Conservation (phyloP, 208 protist species). For the Trypanosomatidae sp. region DNA sequence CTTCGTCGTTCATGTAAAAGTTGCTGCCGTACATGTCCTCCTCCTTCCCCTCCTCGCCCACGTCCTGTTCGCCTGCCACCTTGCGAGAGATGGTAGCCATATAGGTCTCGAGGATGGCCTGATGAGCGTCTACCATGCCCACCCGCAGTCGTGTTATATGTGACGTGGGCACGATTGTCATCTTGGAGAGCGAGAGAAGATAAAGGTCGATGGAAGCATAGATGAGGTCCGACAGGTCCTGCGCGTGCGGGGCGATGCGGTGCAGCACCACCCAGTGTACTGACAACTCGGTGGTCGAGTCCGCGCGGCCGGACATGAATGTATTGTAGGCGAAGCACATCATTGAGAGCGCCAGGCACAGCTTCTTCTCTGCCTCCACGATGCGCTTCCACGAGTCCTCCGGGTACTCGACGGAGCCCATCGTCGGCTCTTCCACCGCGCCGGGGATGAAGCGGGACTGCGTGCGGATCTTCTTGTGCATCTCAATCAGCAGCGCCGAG, state of each 20-base stretch:
- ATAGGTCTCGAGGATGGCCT: constrained; percentile 80
- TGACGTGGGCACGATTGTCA: constrained; percentile 68
- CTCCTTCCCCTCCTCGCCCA: constrained; percentile 32
- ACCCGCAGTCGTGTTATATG: constrained; percentile 80
- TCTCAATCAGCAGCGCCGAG: constrained; percentile 69
- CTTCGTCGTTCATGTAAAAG: constrained; percentile 17
- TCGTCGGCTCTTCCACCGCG: constrained; percentile 80
- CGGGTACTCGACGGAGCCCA: constrained; percentile 79
- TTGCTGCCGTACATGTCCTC: constrained; percentile 7
- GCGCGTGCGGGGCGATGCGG: constrained; percentile 78
- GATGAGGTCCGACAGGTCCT: constrained; percentile 83
- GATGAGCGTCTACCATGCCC: constrained; percentile 77
- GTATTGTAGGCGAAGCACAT: constrained; percentile 86
- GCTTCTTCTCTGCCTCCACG: constrained; percentile 64
- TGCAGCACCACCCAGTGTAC: constrained; percentile 92
- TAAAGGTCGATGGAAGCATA: constrained; percentile 83
- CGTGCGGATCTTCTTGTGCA: constrained; percentile 62
- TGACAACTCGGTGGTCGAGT: constrained; percentile 51
- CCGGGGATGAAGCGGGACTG: constrained; percentile 74
- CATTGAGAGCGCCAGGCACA: constrained; percentile 78
- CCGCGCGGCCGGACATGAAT: constrained; percentile 84
- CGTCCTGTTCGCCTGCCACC: constrained; percentile 52
- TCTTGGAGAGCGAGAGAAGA: constrained; percentile 75
- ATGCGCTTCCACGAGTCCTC: constrained; percentile 72
- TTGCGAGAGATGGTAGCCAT: constrained; percentile 80